A percentile compares a stretch with the other conserved stretches of the same genome.
Conservation (phyloP, 192 early-diverging fungal genomes). For the Coemansia sp. region DNA sequence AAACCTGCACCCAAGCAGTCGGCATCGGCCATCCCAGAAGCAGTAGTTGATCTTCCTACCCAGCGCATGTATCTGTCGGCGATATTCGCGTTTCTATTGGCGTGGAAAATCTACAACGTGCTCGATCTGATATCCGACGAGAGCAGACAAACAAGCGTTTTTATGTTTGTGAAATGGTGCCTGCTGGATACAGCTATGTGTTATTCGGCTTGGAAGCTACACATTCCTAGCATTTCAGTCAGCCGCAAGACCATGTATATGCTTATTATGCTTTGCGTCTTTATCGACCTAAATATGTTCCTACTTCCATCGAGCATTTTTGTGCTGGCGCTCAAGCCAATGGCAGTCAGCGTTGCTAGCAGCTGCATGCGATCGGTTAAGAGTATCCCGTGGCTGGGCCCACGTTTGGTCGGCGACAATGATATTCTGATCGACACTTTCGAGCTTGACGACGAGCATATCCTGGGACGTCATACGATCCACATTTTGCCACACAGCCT, state of each 20-base stretch:
- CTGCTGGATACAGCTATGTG: conserved; percentile 26
- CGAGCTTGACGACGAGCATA: conserved; percentile 44
- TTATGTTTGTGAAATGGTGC: conserved; percentile 43
- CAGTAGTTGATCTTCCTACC: conserved; percentile 36
- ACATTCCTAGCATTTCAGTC: conserved; percentile 27
- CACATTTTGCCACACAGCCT: conserved; percentile 50
- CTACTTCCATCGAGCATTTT: conserved; percentile 37
- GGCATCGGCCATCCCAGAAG: conserved; percentile 35
- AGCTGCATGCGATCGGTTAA: conserved; percentile 36
- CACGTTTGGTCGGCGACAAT: conserved; percentile 47
- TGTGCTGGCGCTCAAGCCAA: conserved; percentile 37
- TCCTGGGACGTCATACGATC: conserved; percentile 51
- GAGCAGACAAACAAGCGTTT: conserved; percentile 18
- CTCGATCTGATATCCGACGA: conserved; percentile 12
- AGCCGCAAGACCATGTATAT: conserved; percentile 9
- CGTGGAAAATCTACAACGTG: conserved; percentile 45
- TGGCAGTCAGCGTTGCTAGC: conserved; percentile 33
- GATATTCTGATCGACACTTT: conserved; percentile 48
- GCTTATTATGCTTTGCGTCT: conserved; percentile 15
- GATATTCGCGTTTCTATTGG: conserved; percentile 14
- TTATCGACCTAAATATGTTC: conserved; percentile 42
- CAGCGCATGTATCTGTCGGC: conserved; percentile 43
- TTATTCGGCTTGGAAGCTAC: conserved; percentile 31
- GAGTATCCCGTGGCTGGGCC: conserved; percentile 38
- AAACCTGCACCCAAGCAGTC: conserved; percentile 1